phyloP scores from a whole-genome alignment of 306 rosid species.

The Corylus heterophylla region DNA sequence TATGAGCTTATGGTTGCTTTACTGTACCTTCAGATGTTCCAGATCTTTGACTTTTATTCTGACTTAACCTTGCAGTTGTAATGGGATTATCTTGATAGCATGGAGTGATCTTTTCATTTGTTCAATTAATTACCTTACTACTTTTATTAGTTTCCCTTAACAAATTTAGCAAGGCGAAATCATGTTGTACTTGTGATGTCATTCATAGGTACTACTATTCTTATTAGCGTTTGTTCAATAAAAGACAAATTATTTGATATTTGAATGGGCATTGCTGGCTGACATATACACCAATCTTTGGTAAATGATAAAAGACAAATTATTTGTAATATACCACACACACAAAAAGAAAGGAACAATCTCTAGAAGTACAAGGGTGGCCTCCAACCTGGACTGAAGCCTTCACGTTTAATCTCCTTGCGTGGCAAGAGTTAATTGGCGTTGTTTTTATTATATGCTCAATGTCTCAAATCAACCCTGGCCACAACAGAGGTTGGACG shows the following conservation, averaged over 20 bases:
- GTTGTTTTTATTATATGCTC: background rate
- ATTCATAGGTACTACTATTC: background rate
- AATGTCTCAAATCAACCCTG: background rate
- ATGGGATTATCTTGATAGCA: background rate
- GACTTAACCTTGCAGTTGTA: background rate
- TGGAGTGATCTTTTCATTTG: background rate
- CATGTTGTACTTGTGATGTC: background rate
- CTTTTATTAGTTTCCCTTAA: background rate
- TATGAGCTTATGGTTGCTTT: background rate
- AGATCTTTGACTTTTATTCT: background rate
- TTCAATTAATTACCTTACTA: background rate
- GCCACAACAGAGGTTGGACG: background rate
- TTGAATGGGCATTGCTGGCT: background rate
- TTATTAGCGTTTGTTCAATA: too few species aligned
- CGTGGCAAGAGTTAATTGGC: background rate
- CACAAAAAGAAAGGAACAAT: background rate
- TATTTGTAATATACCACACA: background rate
- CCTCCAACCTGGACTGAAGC: conserved; percentile 2
- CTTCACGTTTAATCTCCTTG: background rate
- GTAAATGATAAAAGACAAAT: background rate
- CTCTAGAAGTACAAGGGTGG: background rate
- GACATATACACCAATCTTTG: background rate
- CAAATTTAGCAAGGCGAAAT: background rate
- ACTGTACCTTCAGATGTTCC: background rate
- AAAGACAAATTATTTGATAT: background rate